A percentile compares a stretch with the other conserved stretches of the same genome.
These are phyloP conservation scores for Lasiosphaeria hispida DNA, from an alignment of 495 filamentous ascomycete genomes.

Conservation along the genomic window DNA sequence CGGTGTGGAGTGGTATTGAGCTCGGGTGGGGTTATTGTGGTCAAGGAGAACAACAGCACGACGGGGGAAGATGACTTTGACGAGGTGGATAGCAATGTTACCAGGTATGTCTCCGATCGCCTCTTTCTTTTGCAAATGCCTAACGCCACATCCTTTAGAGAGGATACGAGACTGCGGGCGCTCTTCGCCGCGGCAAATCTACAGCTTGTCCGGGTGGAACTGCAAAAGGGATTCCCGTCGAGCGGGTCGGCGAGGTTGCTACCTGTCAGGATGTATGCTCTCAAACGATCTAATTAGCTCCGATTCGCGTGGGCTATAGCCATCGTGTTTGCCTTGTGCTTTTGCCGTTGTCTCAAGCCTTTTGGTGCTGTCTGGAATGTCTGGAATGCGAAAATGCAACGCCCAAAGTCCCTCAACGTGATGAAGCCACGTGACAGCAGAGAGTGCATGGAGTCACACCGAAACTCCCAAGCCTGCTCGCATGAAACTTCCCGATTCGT, in stretches of 20 bases:
- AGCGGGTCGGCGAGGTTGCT: constrained; percentile 42
- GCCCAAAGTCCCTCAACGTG: too few species aligned
- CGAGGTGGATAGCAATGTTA: constrained; percentile 74
- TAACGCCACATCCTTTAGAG: constrained; percentile 36
- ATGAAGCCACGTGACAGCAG: too few species aligned
- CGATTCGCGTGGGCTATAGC: too few species aligned
- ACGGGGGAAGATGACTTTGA: constrained; percentile 67
- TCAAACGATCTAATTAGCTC: constrained; percentile 35
- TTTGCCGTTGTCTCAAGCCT: too few species aligned
- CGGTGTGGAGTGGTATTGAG: constrained; percentile 57
- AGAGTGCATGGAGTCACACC: too few species aligned
- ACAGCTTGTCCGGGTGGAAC: constrained; percentile 62
- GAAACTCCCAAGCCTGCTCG: too few species aligned
- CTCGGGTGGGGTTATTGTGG: constrained; percentile 56
- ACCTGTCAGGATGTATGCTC: constrained; percentile 70
- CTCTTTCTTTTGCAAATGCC: not conserved
- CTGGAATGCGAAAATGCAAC: too few species aligned
- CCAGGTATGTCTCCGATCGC: constrained; percentile 41
- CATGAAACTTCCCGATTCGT: too few species aligned
- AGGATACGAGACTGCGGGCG: constrained; percentile 63
- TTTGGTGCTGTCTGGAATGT: too few species aligned
- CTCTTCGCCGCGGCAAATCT: constrained; percentile 70
- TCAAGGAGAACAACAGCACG: constrained; percentile 84
- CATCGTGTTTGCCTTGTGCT: too few species aligned
- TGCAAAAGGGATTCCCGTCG: constrained; percentile 71